These are phyloP conservation scores for Fraxinus sp. DNA, from an alignment of 305 asterid species.

Conservation along the genomic window DNA sequence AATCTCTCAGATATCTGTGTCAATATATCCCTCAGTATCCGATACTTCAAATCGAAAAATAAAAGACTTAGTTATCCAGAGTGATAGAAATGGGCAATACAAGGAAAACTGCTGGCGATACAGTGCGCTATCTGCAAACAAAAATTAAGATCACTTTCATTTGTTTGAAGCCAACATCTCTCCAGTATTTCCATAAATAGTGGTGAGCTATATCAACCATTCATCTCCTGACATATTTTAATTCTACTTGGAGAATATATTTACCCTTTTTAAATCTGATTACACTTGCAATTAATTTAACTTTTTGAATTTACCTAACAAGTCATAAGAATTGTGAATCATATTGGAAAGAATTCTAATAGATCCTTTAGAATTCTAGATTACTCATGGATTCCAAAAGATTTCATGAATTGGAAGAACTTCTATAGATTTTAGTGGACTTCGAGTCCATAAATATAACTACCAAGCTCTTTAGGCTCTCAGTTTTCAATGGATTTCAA, in stretches of 20 bases:
- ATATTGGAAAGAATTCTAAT: background rate
- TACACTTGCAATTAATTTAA: background rate
- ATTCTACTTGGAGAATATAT: background rate
- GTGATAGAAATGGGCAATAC: background rate
- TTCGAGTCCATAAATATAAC: background rate
- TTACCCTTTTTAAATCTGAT: background rate
- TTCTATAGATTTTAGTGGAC: background rate
- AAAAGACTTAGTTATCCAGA: background rate
- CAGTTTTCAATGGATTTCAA: background rate
- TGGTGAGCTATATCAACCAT: background rate
- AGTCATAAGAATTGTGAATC: background rate
- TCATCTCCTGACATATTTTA: background rate
- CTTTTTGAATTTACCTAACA: background rate
- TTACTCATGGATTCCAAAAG: background rate
- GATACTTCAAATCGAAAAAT: background rate
- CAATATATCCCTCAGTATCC: background rate
- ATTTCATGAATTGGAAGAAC: background rate
- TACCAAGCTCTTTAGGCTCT: background rate
- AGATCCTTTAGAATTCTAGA: background rate
- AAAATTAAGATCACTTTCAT: background rate
- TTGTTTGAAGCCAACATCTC: background rate
- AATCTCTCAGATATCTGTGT: background rate
- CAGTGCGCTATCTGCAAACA: background rate
- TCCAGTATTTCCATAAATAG: background rate
- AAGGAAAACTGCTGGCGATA: background rate